Conservation (phyloP, 129 eudicot species). For the Centaurea solstitialis region DNA sequence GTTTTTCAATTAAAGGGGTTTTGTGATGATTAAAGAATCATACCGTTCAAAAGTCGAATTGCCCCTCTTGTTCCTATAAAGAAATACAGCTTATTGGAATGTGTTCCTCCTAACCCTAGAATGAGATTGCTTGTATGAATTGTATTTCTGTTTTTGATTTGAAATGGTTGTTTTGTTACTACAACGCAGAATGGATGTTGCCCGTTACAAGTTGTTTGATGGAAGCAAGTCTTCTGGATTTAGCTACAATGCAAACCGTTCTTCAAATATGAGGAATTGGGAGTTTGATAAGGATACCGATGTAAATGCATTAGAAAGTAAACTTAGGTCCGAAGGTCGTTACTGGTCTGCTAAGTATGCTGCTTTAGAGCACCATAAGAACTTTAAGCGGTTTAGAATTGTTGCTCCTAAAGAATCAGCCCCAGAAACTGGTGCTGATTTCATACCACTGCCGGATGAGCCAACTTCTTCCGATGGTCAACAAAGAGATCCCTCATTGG, state of each 20-base stretch:
- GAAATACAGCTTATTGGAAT: not conserved
- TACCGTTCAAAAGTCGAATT: not conserved
- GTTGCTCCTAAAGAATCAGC: slow-evolving; percentile 39
- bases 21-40: not conserved
- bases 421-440: slow-evolving; percentile 35
- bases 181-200: slow-evolving; percentile 85
- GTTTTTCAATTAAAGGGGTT: not conserved
- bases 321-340: slow-evolving; percentile 76
- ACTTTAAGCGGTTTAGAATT: slow-evolving; percentile 69
- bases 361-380: slow-evolving; percentile 77
- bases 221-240: slow-evolving; percentile 35
- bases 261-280: slow-evolving; percentile 25
- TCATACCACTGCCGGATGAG: slow-evolving; percentile 59
- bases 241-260: slow-evolving; percentile 14
- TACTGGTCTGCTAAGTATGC: slow-evolving; percentile 90
- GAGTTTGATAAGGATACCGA: slow-evolving; percentile 62
- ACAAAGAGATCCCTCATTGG: slow-evolving; percentile 21
- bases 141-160: not conserved
- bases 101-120: not conserved
- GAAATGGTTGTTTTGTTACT: slow-evolving; percentile 3
- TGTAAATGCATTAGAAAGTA: slow-evolving; percentile 62
- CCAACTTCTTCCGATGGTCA: slow-evolving; percentile 30
- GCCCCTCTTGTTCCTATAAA: not conserved
- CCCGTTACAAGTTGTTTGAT: slow-evolving; percentile 64
- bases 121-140: not conserved